Conservation (phyloP, 257 asterid species). For the Euphrasia confusa region DNA sequence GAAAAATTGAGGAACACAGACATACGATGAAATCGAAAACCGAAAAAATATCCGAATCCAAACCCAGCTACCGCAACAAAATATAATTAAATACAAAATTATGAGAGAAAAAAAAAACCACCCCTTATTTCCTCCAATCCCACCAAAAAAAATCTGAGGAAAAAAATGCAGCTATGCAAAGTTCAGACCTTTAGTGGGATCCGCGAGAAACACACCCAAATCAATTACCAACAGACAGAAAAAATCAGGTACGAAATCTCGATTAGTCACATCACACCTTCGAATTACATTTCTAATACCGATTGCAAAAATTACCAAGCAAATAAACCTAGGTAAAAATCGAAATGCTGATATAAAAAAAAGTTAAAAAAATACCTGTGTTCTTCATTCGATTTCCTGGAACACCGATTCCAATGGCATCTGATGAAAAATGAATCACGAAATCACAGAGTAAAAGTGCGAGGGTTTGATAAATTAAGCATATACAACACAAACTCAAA, state of each 20-base stretch:
- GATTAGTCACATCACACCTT: background rate
- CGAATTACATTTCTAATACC: constrained; percentile 5
- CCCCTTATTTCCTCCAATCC: background rate
- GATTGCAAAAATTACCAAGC: background rate
- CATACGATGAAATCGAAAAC: constrained; percentile 4
- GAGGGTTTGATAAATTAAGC: background rate
- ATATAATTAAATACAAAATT: background rate
- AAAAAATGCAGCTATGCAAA: background rate
- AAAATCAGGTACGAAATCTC: background rate
- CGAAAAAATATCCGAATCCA: background rate
- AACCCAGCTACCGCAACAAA: background rate
- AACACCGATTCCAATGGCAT: constrained; percentile 14
- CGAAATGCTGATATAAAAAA: constrained; percentile 10
- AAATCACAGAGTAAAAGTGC: constrained; percentile 15
- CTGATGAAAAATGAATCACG: constrained; percentile 11
- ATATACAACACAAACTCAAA: constrained; percentile 3
- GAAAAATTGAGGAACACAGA: background rate
- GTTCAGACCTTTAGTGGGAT: background rate
- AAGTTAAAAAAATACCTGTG: constrained; percentile 6
- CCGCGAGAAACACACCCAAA: background rate
- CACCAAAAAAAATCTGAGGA: background rate
- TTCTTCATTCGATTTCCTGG: constrained; percentile 12
- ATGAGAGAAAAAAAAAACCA: background rate
- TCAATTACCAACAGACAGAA: background rate
- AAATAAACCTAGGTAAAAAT: constrained; percentile 13